Percentiles rank a stretch among this genome's conserved stretches.
phyloP scores from a whole-genome alignment of 2,329 filamentous ascomycete genomes.

The Penicillium sp. region DNA sequence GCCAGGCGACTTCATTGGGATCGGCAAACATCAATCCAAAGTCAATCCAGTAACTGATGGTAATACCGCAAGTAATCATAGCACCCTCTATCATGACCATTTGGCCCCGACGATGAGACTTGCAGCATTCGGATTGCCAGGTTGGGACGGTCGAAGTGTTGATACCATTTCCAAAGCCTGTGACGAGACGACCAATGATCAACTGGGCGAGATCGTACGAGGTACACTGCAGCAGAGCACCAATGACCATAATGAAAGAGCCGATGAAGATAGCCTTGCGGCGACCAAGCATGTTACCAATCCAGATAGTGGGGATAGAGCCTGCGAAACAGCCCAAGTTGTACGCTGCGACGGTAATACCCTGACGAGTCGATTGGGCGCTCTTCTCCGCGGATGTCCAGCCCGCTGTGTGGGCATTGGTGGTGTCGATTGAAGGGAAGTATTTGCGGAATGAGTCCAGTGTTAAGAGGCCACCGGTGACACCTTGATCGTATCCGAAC shows the following conservation, averaged over 20 bases:
- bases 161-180: conserved; percentile 57
- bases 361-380: conserved; percentile 46
- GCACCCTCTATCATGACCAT: conserved; percentile 61
- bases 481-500: conserved; percentile 51
- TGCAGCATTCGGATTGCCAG: conserved; percentile 58
- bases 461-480: conserved; percentile 53
- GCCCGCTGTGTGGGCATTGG: conserved; percentile 21
- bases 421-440: conserved; percentile 51
- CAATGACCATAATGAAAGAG: conserved; percentile 54
- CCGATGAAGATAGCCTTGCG: conserved; percentile 55
- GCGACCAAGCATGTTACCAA: conserved; percentile 57
- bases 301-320: conserved; percentile 55
- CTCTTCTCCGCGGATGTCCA: conserved; percentile 27
- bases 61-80: conserved; percentile 59
- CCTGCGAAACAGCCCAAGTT: conserved; percentile 56
- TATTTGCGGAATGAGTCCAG: conserved; percentile 49
- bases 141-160: conserved; percentile 57
- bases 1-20: conserved; percentile 56
- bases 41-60: conserved; percentile 59
- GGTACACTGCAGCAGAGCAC: conserved; percentile 53
- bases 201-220: conserved; percentile 55
- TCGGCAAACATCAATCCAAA: conserved; percentile 61
- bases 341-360: conserved; percentile 45
- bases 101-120: conserved; percentile 57
- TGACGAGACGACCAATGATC: conserved; percentile 57